phyloP scores from a whole-genome alignment of 2,329 filamentous ascomycete genomes.

The Neurospora crassa region DNA sequence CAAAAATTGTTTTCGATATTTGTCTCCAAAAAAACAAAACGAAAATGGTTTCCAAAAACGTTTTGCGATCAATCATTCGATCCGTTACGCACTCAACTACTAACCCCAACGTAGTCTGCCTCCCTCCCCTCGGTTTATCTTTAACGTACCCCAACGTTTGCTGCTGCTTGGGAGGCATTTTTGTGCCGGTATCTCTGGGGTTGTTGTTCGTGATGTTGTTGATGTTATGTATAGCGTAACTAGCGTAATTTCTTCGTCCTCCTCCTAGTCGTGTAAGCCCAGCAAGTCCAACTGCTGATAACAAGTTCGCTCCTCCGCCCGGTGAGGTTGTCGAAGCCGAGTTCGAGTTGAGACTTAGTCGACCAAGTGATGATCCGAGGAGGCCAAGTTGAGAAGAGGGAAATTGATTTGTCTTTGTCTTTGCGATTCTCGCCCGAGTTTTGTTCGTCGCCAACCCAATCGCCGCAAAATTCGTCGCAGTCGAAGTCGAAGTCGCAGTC shows the following conservation, averaged over 20 bases:
- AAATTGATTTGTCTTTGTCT: not conserved
- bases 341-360: not conserved
- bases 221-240: not conserved
- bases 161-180: constrained; percentile 52
- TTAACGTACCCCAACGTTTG: constrained; percentile 83
- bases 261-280: not conserved
- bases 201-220: not conserved
- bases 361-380: not conserved
- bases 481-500: not conserved
- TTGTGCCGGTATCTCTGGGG: not conserved
- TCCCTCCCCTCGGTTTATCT: constrained; percentile 26
- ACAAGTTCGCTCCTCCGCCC: not conserved
- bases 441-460: not conserved
- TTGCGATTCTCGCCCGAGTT: not conserved
- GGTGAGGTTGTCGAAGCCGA: not conserved
- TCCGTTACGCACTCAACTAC: constrained; percentile 17
- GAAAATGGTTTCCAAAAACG: constrained; percentile 1
- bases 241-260: not conserved
- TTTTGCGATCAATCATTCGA: not conserved
- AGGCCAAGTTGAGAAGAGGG: not conserved
- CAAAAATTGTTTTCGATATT: not conserved
- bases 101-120: constrained; percentile 68
- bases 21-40: not conserved
- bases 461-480: not conserved
- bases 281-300: not conserved